Percentiles rank a stretch among this genome's conserved stretches.
These are phyloP conservation scores for Alternaria infectoria DNA, from an alignment of 2,329 filamentous ascomycete species.

Conservation along the genomic window DNA sequence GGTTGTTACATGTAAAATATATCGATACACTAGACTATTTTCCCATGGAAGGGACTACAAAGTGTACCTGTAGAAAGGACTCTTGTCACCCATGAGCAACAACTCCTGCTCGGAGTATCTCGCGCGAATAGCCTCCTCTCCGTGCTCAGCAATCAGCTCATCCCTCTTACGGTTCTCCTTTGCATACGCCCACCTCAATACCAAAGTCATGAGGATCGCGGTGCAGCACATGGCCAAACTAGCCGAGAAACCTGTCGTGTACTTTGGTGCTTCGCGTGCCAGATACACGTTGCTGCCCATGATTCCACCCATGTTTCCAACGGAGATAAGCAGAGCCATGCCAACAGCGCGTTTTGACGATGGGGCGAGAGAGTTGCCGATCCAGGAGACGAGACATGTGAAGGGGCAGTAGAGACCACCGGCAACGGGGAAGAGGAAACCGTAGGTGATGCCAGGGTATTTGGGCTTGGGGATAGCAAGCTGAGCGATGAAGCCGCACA, in stretches of 20 bases:
- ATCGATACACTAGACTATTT: neutral
- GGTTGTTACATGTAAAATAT: neutral
- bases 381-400: constrained; percentile 46
- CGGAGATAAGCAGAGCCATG: constrained; percentile 55
- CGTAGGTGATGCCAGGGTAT: constrained; percentile 55
- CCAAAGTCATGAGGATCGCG: constrained; percentile 55
- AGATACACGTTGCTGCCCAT: constrained; percentile 59
- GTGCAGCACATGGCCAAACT: constrained; percentile 55
- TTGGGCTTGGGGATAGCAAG: constrained; percentile 51
- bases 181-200: constrained; percentile 49
- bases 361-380: constrained; percentile 43
- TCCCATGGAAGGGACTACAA: neutral
- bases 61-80: constrained; percentile 52
- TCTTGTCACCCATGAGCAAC: constrained; percentile 51
- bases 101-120: constrained; percentile 50
- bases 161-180: constrained; percentile 46
- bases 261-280: constrained; percentile 55
- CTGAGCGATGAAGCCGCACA: constrained; percentile 63
- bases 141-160: constrained; percentile 31
- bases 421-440: constrained; percentile 49
- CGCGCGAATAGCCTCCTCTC: constrained; percentile 43
- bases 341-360: constrained; percentile 52
- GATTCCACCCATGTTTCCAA: constrained; percentile 57
- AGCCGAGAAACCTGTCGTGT: constrained; percentile 58
- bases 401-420: constrained; percentile 47